Percentiles rank a stretch among this genome's conserved stretches.
Conservation (phyloP, 1,284 basidiomycete species). For the Earliella scabrosa region DNA sequence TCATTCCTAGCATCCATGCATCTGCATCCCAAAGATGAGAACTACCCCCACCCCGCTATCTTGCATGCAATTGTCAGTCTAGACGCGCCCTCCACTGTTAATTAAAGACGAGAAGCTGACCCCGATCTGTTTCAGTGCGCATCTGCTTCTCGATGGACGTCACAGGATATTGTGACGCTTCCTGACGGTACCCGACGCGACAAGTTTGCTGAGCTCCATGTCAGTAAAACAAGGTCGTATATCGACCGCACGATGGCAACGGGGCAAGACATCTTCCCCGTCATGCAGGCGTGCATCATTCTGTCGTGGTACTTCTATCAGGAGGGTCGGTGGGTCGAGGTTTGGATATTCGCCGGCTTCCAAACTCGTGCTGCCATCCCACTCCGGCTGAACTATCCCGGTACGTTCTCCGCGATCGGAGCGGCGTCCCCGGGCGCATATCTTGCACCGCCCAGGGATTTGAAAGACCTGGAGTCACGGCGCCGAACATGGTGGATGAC, state of each 20-base stretch:
- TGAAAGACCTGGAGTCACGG: constrained; percentile 73
- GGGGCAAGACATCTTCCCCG: constrained; percentile 81
- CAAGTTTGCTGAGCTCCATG: constrained; percentile 83
- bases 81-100: not conserved
- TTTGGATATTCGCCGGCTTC: constrained; percentile 87
- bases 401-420: constrained; percentile 67
- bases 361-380: constrained; percentile 86
- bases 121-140: constrained; percentile 60
- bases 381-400: constrained; percentile 79
- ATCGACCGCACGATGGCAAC: constrained; percentile 86
- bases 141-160: constrained; percentile 81
- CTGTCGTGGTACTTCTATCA: constrained; percentile 89
- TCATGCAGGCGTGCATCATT: constrained; percentile 83
- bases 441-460: constrained; percentile 75
- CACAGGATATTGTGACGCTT: constrained; percentile 63
- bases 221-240: constrained; percentile 79
- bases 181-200: constrained; percentile 77
- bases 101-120: constrained; percentile 4
- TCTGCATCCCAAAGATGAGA: constrained; percentile 73
- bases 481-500: constrained; percentile 89
- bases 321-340: constrained; percentile 87
- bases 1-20: constrained; percentile 79
- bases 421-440: constrained; percentile 74
- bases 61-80: constrained; percentile 75
- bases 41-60: constrained; percentile 82